Base-by-base conservation (phyloP, 2,329 filamentous ascomycete species). In the Colletotrichum ledebouriae region DNA sequence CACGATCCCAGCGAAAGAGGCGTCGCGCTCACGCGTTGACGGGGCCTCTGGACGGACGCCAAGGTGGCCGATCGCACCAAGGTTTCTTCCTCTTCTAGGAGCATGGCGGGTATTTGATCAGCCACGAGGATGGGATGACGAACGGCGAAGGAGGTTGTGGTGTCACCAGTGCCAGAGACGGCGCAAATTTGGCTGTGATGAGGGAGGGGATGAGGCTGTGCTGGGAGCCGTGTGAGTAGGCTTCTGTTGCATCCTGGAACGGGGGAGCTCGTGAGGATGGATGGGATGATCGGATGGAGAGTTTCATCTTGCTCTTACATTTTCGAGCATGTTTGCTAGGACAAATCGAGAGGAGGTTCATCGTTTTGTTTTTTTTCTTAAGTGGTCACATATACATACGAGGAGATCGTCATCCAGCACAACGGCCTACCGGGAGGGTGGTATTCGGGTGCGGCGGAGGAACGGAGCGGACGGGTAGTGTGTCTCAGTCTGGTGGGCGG, bases 401-500 rank as follows among this genome's bases (percentile, higher is more conserved):
- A 52, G 49, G 22, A 55, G 34, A 41, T 55, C 13, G 33, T 11
- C 17, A 15, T 52, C 46, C 29, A 20, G 15, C 49, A 22, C 49
- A 41, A 33, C 33, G 55, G 61, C 22, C 39, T 55, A 63, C 59
- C 49, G 41, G 41, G 65, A 58, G 55, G 55, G 61, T 68, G 34
- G 65, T 56, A 55, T 59, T 56, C 61, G 61, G 61, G 42, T 49
- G 33, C 29, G 29, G 25, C 34, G 60, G 46, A 53, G 55, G 37
- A 39, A 2, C 34, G 60, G 13, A 11, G 49, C 13, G 49, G 25
- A 15, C n/a, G 12, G 47, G 50, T 57, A 15, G n/a, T 29, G 15
- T 59, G 61, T 68, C 61, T 68, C 60, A 68, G 61, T 50, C n/a
- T 59, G 34, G 65, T 68, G 65, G 61, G 55, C 55, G 29, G 37